Base-by-base conservation (phyloP, 2,329 filamentous ascomycete species). In the Neonectria magnoliae region DNA sequence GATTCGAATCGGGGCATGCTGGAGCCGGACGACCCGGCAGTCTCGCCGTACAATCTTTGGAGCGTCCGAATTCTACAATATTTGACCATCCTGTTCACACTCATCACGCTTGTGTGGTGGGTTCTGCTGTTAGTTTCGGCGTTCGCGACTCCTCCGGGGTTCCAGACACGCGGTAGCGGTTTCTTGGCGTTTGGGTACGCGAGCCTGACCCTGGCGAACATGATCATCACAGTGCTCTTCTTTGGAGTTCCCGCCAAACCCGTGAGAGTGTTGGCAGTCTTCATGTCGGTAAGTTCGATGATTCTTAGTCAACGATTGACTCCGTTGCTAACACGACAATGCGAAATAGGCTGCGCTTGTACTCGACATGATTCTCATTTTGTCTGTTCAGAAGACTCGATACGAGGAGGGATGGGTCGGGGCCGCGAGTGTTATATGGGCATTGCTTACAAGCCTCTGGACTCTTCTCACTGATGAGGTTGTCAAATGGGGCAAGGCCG, bases 41-140 rank as follows among this genome's bases (percentile, higher is more conserved):
- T 97, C 79, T 93, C 93, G 3, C 96, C 96, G 0, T 98, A 98
- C 81, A 99, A 99, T 73, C 87, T 98, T 41, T 97, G 94, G 91
- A 93, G 89, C 64, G 92, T 99, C 54, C 91, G 96, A 18, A 87
- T 92, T 51, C 84, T 96, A 59, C 89, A 94, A 76, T 93, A 90
- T 75, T 78, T 96, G 65, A 95, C 93, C 5, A 84, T 97, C 60
- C 73, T 93, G 41, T 92, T 98, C 75, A 84, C 95, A 20, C 78
- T 89, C 56, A 76, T 94, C 71, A 92, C 90, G 60, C 93, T 97
- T 74, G 74, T 93, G n/a, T 98, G 95, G 95, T 98, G 96, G 95
- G 86, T 93, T 10, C 79, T 98, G 58, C 84, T 97, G 36, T 85
- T 99, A n/a, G 89, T 98, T 16, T 93, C 93, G 60, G 89, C 91